These are phyloP conservation scores for Monilinia polystroma DNA, from an alignment of 2,329 filamentous ascomycete genomes.

Conservation along the genomic window DNA sequence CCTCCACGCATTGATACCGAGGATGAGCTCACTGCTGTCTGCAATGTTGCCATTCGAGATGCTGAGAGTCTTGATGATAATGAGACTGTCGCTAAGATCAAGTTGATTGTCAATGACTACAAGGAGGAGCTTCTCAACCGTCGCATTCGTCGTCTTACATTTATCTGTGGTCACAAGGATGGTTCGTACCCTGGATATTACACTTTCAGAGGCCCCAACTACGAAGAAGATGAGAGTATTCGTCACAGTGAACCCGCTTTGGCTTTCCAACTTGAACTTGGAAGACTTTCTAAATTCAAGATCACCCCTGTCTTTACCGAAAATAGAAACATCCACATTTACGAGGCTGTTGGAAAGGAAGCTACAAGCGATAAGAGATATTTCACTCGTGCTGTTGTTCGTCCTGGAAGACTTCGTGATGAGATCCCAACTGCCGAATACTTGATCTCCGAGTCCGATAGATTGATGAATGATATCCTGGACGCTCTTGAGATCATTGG, in stretches of 20 bases:
- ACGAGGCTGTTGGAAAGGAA: constrained; percentile 92
- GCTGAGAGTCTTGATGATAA: constrained; percentile 79
- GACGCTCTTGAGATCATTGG: constrained; percentile 98
- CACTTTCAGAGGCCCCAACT: constrained; percentile 92
- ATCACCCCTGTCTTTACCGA: constrained; percentile 98
- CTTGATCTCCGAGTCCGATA: constrained; percentile 93
- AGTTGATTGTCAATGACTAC: constrained; percentile 72
- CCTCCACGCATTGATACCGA: constrained; percentile 55
- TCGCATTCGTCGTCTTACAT: constrained; percentile 84
- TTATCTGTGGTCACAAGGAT: constrained; percentile 93
- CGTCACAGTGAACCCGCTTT: constrained; percentile 95
- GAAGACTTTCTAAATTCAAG: constrained; percentile 91
- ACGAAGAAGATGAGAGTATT: constrained; percentile 90
- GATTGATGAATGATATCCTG: constrained; percentile 95
- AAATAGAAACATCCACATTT: constrained; percentile 98
- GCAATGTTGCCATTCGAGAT: constrained; percentile 89
- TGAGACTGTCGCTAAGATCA: constrained; percentile 75
- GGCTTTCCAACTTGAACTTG: constrained; percentile 97
- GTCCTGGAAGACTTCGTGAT: constrained; percentile 89
- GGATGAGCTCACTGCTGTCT: constrained; percentile 84
- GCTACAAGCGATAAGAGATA: constrained; percentile 97
- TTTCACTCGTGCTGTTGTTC: constrained; percentile 94
- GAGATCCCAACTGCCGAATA: constrained; percentile 99
- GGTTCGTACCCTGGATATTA: constrained; percentile 96
- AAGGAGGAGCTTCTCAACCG: constrained; percentile 80